Evolutionary conservation across 2,329 filamentous ascomycete species (phyloP).

Genomic region (Ophiostoma australiae): DNA sequence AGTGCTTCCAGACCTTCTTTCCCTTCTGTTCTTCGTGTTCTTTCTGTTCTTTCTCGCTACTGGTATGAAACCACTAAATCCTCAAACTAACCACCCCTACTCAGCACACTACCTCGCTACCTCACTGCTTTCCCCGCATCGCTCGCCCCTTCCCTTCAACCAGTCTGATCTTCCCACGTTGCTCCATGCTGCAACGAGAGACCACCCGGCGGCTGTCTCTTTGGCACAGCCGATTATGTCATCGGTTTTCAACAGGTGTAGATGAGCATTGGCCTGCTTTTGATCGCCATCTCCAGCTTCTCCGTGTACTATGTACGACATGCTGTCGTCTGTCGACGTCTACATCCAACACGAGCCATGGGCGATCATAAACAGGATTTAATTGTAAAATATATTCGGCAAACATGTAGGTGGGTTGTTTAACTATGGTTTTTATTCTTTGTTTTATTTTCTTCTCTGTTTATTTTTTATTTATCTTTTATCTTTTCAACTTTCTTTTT

Average conservation of each 20-base stretch:
- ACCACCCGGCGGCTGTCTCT: constrained; percentile 17
- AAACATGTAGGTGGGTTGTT: neutral
- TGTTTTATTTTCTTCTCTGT: neutral
- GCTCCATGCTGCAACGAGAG: constrained; percentile 33
- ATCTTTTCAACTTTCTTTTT: neutral
- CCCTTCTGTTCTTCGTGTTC: no score
- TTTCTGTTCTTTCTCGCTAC: neutral
- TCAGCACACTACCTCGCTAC: neutral
- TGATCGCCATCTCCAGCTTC: constrained; percentile 1
- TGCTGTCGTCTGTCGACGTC: constrained; percentile 1
- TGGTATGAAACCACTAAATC: neutral
- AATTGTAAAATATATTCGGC: neutral
- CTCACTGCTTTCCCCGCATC: constrained; percentile 4
- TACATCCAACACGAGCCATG: neutral
- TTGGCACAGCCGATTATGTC: constrained; percentile 17
- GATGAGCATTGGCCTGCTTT: neutral
- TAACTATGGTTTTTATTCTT: neutral
- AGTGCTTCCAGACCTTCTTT: neutral
- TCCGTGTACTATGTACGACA: neutral
- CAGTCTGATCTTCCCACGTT: constrained; percentile 40
- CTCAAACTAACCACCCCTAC: neutral
- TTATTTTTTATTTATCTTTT: neutral
- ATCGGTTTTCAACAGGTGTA: neutral
- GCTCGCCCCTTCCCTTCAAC: constrained; percentile 27
- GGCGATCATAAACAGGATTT: neutral